These are phyloP conservation scores for Colletotrichum noveboracense DNA, from an alignment of 2,329 filamentous ascomycete species.

Conservation along the genomic window DNA sequence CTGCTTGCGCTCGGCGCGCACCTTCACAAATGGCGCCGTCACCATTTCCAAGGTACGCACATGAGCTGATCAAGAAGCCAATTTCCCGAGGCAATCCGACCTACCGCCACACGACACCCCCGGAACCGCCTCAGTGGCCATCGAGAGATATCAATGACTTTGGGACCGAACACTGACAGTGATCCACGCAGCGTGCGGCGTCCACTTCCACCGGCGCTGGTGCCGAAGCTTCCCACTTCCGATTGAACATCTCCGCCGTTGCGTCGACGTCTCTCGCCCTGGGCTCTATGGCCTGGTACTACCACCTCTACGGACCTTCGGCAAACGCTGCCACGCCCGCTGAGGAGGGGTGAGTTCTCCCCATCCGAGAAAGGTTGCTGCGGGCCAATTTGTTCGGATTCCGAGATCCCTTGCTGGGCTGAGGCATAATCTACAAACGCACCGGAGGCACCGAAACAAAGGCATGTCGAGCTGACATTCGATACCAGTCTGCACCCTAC, in stretches of 20 bases:
- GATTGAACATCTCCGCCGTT: slow-evolving; percentile 84
- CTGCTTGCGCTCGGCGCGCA: slow-evolving; percentile 86
- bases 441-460: slow-evolving; percentile 1
- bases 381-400: background rate
- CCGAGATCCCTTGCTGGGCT: slow-evolving; percentile 6
- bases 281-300: slow-evolving; percentile 96
- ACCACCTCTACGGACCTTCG: slow-evolving; percentile 90
- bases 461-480: slow-evolving; percentile 1
- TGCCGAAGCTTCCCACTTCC: slow-evolving; percentile 73
- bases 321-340: slow-evolving; percentile 89
- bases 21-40: slow-evolving; percentile 77
- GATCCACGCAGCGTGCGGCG: slow-evolving; percentile 58
- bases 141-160: slow-evolving; percentile 22
- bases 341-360: slow-evolving; percentile 90
- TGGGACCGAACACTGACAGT: slow-evolving; percentile 42
- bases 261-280: slow-evolving; percentile 86
- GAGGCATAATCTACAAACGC: slow-evolving; percentile 22
- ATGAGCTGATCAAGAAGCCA: slow-evolving; percentile 46
- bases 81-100: slow-evolving; percentile 39
- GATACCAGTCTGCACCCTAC: slow-evolving; percentile 81
- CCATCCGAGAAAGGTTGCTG: slow-evolving; percentile 3
- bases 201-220: slow-evolving; percentile 79
- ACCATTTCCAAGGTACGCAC: slow-evolving; percentile 74
- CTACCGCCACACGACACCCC: slow-evolving; percentile 8
- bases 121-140: slow-evolving; percentile 21